Conservation (phyloP, 306 rosid species). For the Lotus japonicus region DNA sequence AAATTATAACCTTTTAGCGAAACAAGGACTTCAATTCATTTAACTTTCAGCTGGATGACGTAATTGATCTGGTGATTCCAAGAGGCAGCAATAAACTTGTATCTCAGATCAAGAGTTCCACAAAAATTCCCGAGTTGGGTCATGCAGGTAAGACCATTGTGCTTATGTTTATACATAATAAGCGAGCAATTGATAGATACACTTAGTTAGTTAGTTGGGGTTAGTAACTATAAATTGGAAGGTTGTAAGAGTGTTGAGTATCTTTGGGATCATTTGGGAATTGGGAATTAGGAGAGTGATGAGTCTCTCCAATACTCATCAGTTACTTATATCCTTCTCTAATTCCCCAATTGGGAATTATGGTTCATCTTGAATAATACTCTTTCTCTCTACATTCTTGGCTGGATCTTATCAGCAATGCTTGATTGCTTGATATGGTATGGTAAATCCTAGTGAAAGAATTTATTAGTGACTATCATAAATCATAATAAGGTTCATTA, state of each 20-base stretch:
- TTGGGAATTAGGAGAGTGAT: too few relatives aligned
- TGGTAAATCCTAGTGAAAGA: conserved; percentile 5
- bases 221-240: too few relatives aligned
- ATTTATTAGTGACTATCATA: neutral
- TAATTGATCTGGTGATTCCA: conserved; percentile 25
- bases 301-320: too few relatives aligned
- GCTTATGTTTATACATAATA: neutral
- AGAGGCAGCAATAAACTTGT: neutral
- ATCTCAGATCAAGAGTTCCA: neutral
- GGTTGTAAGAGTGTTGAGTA: too few relatives aligned
- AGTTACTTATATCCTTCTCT: too few relatives aligned
- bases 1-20: neutral
- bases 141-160: conserved; percentile 69
- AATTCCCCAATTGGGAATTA: too few relatives aligned
- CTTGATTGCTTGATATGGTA: conserved; percentile 2
- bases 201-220: too few relatives aligned
- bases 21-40: conserved; percentile 4
- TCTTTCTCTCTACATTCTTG: too few relatives aligned
- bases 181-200: too few relatives aligned
- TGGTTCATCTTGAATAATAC: too few relatives aligned
- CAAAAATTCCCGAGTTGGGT: conserved; percentile 45
- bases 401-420: too few relatives aligned
- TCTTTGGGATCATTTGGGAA: too few relatives aligned
- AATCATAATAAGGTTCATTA: conserved; percentile 11
- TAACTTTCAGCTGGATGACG: conserved; percentile 65